These are phyloP conservation scores for Paraleonurus japonicus DNA, from an alignment of 257 asterid genomes.

Conservation along the genomic window DNA sequence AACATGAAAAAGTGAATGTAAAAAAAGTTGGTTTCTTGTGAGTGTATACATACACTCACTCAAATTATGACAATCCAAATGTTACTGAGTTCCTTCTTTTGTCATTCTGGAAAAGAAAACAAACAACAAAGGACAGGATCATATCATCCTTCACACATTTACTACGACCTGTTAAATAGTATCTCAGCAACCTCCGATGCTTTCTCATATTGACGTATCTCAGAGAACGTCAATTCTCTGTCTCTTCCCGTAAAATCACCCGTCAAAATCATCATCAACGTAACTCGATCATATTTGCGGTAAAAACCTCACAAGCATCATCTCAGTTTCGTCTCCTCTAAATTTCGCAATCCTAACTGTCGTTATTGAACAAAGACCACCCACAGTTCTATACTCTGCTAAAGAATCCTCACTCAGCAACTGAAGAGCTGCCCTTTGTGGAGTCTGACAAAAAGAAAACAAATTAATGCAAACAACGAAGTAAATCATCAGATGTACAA, in stretches of 20 bases:
- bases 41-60: too few relatives aligned
- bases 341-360: background rate
- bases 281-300: background rate
- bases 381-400: background rate
- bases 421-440: background rate
- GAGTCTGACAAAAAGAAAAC: background rate
- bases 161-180: background rate
- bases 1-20: background rate
- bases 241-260: background rate
- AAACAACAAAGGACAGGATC: background rate
- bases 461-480: background rate
- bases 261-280: background rate
- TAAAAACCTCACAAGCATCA: constrained; percentile 20
- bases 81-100: background rate
- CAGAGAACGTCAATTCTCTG: background rate
- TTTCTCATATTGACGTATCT: constrained; percentile 10
- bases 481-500: background rate
- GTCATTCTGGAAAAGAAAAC: background rate
- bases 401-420: background rate
- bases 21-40: too few relatives aligned
- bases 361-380: background rate
- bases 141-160: background rate
- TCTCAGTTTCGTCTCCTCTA: constrained; percentile 9
- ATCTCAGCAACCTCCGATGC: background rate
- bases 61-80: background rate